phyloP scores from a whole-genome alignment of 2,329 filamentous ascomycete genomes.

The Magnaporthiopsis incrustans region DNA sequence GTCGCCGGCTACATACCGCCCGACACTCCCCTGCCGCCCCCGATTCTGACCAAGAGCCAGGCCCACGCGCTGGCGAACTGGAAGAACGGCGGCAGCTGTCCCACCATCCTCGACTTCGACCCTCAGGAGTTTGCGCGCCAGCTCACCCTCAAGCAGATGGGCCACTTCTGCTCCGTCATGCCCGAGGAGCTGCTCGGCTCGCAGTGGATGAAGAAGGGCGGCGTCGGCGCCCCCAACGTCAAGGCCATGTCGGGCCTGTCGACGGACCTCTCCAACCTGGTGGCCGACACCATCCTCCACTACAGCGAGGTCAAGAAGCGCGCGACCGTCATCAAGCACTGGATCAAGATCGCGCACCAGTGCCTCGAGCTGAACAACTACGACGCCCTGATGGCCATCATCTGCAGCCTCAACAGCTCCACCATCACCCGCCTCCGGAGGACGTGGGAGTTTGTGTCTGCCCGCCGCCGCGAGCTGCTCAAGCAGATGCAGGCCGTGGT shows the following conservation, averaged over 20 bases:
- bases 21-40: constrained; percentile 62
- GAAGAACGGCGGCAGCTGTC: constrained; percentile 57
- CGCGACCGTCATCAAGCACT: constrained; percentile 86
- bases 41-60: constrained; percentile 69
- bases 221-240: constrained; percentile 75
- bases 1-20: constrained; percentile 61
- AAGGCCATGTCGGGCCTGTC: constrained; percentile 89
- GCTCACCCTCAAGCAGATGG: constrained; percentile 85
- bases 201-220: constrained; percentile 88
- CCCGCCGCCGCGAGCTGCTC: constrained; percentile 73
- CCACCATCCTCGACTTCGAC: constrained; percentile 84
- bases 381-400: constrained; percentile 92
- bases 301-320: constrained; percentile 89
- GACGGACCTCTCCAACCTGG: constrained; percentile 85
- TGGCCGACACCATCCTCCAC: constrained; percentile 85
- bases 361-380: constrained; percentile 92
- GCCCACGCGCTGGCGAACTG: constrained; percentile 63
- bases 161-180: constrained; percentile 83
- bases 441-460: constrained; percentile 85
- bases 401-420: constrained; percentile 87
- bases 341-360: constrained; percentile 88
- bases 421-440: constrained; percentile 80
- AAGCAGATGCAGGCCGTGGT: constrained; percentile 76
- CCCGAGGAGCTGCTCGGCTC: constrained; percentile 86
- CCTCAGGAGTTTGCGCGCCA: constrained; percentile 86